These are phyloP conservation scores for Ophiostoma sp. DNA, from an alignment of 2,329 filamentous ascomycete species.

Conservation along the genomic window DNA sequence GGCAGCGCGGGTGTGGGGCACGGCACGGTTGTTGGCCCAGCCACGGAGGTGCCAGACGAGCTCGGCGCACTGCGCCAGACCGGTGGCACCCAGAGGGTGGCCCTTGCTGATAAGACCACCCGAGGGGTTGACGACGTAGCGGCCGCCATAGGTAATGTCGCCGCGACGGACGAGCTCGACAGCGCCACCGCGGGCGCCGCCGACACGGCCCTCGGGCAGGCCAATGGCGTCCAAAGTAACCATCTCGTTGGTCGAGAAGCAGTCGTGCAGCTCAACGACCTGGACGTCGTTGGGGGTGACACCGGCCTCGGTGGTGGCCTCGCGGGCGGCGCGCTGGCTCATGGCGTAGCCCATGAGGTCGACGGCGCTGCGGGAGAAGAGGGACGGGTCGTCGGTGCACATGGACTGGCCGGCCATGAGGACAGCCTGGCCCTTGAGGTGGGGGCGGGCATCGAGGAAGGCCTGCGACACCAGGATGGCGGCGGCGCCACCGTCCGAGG, in stretches of 20 bases:
- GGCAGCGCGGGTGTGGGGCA: constrained; percentile 67
- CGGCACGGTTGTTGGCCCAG: constrained; percentile 87
- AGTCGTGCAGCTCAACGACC: constrained; percentile 93
- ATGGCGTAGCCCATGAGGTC: constrained; percentile 90
- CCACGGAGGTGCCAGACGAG: constrained; percentile 93
- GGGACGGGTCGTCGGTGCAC: constrained; percentile 75
- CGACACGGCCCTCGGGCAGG: constrained; percentile 74
- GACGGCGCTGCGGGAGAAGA: constrained; percentile 80
- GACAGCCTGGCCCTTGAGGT: constrained; percentile 80
- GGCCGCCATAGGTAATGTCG: constrained; percentile 87
- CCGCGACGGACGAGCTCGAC: constrained; percentile 86
- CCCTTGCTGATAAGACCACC: constrained; percentile 95
- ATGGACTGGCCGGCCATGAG: constrained; percentile 85
- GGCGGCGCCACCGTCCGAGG: constrained; percentile 87
- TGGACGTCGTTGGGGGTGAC: constrained; percentile 68
- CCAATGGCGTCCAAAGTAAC: constrained; percentile 84
- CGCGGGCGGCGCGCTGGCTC: constrained; percentile 67
- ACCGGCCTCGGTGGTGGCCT: constrained; percentile 73
- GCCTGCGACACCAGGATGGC: constrained; percentile 84
- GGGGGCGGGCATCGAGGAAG: constrained; percentile 82
- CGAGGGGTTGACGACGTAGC: constrained; percentile 85
- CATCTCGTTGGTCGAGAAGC: constrained; percentile 95
- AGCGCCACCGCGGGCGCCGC: constrained; percentile 79
- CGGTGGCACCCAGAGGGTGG: constrained; percentile 89
- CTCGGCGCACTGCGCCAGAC: constrained; percentile 94